These are phyloP conservation scores for Jamesozyma hellenica DNA, from an alignment of 805 yeast species.

Conservation along the genomic window DNA sequence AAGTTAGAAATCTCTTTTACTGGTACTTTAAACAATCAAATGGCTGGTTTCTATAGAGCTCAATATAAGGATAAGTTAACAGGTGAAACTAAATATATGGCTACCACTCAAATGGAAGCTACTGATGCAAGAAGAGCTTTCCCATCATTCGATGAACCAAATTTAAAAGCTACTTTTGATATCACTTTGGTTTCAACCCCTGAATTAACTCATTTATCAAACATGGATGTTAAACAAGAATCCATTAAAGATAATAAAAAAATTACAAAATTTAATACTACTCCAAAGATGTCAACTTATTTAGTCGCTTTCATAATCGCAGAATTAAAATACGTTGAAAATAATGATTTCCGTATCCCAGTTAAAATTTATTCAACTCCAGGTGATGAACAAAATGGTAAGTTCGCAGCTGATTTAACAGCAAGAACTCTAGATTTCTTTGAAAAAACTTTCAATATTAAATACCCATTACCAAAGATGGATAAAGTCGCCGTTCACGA, in stretches of 20 bases:
- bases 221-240: conserved; percentile 47
- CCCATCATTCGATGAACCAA: conserved; percentile 69
- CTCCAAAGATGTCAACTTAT: conserved; percentile 69
- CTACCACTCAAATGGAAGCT: conserved; percentile 46
- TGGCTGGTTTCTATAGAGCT: conserved; percentile 69
- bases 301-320: conserved; percentile 66
- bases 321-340: conserved; percentile 53
- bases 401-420: conserved; percentile 53
- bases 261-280: conserved; percentile 45
- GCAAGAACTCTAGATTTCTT: conserved; percentile 57
- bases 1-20: conserved; percentile 42
- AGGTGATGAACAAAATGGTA: conserved; percentile 47
- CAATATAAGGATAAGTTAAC: conserved; percentile 41
- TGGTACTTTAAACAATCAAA: conserved; percentile 54
- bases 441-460: conserved; percentile 54
- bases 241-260: conserved; percentile 29
- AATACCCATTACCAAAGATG: conserved; percentile 72
- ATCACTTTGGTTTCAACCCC: conserved; percentile 45
- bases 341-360: conserved; percentile 34
- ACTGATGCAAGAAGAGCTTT: conserved; percentile 71
- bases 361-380: conserved; percentile 56
- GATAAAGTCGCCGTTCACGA: conserved; percentile 68
- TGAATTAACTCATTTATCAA: conserved; percentile 50
- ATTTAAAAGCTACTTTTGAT: conserved; percentile 55
- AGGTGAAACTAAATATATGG: conserved; percentile 20